Conservation (phyloP, 495 filamentous ascomycete species). For the Podospora tetraspora region DNA sequence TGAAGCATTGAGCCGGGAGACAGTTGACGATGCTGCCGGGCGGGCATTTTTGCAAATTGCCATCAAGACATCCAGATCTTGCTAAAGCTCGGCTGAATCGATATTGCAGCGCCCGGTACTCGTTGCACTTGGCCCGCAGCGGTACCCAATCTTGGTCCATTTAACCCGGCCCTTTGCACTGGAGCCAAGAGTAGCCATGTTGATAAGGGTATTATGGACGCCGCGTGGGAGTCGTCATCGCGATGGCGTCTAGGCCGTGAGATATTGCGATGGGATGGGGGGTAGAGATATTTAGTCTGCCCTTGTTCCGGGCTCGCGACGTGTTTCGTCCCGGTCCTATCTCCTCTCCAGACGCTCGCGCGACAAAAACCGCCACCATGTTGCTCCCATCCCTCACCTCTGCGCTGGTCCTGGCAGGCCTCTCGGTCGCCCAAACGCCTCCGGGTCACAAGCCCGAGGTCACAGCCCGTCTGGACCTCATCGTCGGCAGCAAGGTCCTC, state of each 20-base stretch:
- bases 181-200: not conserved
- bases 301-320: not conserved
- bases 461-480: slow-evolving; percentile 38
- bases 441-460: slow-evolving; percentile 37
- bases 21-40: not conserved
- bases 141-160: not conserved
- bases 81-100: not conserved
- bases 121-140: not conserved
- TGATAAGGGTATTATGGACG: not conserved
- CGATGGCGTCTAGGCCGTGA: not conserved
- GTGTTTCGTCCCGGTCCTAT: not conserved
- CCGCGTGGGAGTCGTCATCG: not conserved
- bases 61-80: not conserved
- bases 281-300: not conserved
- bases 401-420: slow-evolving; percentile 1
- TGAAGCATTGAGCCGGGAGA: not conserved
- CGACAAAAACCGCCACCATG: not conserved
- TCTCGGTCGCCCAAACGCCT: slow-evolving; percentile 36
- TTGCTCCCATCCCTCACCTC: slow-evolving; percentile 6
- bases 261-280: not conserved
- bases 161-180: not conserved
- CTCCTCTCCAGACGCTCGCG: not conserved
- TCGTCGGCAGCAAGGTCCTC: slow-evolving; percentile 38
- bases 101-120: not conserved
- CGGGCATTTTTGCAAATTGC: not conserved